A percentile compares a stretch with the other conserved stretches of the same genome.
Conservation (phyloP, 2,329 filamentous ascomycete species). For the Cordyceps cateniannulata region DNA sequence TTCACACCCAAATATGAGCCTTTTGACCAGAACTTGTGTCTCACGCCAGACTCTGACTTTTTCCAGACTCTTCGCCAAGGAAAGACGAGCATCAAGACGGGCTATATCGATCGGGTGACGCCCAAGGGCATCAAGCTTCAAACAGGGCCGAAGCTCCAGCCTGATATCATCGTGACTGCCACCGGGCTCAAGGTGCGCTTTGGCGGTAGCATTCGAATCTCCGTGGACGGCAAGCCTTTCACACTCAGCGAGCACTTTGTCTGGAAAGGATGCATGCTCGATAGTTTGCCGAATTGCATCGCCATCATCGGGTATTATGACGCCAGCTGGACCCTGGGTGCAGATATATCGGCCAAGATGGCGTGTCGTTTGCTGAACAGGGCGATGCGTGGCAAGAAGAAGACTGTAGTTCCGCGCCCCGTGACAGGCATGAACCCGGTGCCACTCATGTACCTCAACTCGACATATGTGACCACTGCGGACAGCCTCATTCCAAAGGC, state of each 20-base stretch:
- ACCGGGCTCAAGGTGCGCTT: constrained; percentile 54
- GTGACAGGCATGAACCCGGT: background rate
- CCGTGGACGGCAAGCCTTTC: background rate
- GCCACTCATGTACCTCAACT: background rate
- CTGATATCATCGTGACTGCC: constrained; percentile 59
- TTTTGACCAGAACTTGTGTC: constrained; percentile 64
- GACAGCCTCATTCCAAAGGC: background rate
- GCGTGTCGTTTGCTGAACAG: background rate
- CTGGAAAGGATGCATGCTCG: background rate
- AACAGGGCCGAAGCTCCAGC: constrained; percentile 37
- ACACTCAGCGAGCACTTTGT: background rate
- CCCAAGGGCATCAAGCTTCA: constrained; percentile 36
- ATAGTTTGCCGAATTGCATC: background rate
- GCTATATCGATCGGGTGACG: constrained; percentile 38
- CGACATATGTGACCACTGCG: background rate
- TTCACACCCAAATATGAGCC: constrained; percentile 44
- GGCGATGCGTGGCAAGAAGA: background rate
- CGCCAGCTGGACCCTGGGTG: background rate
- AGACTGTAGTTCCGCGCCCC: background rate
- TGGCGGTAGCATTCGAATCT: constrained; percentile 38
- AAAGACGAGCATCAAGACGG: constrained; percentile 37
- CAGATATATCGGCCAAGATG: background rate
- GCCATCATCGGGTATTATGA: background rate
- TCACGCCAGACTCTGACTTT: constrained; percentile 42
- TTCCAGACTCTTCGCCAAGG: constrained; percentile 32